phyloP scores from a whole-genome alignment of 306 rosid genomes.

The Erythrophleum fordii region DNA sequence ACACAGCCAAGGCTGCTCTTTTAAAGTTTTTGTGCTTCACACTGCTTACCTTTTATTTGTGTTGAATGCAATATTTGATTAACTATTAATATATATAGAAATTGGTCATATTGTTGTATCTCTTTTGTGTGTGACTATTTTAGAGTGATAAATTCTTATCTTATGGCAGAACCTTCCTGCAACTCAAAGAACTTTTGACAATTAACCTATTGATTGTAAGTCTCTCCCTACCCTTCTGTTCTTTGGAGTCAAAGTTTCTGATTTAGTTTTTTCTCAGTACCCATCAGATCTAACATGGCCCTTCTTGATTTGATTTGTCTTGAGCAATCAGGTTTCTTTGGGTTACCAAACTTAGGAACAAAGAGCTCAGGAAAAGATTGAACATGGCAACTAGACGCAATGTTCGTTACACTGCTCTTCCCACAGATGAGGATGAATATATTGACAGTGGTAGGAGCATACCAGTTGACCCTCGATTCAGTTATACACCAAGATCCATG shows the following conservation, averaged over 20 bases:
- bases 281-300: not conserved
- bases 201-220: slow-evolving; percentile 33
- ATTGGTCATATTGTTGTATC: not conserved
- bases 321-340: slow-evolving; percentile 17
- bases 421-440: slow-evolving; percentile 61
- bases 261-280: slow-evolving; percentile 23
- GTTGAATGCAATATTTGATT: slow-evolving; percentile 4
- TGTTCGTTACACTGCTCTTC: slow-evolving; percentile 61
- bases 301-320: slow-evolving; percentile 11
- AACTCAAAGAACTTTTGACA: slow-evolving; percentile 8
- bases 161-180: not conserved
- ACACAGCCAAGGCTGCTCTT: too few relatives aligned
- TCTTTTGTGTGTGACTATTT: not conserved
- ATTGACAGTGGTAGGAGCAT: slow-evolving; percentile 38
- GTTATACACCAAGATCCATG: slow-evolving; percentile 70
- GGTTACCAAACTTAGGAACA: slow-evolving; percentile 14
- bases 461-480: slow-evolving; percentile 78
- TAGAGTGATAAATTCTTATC: not conserved
- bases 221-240: slow-evolving; percentile 15
- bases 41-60: too few relatives aligned
- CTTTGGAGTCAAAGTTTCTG: slow-evolving; percentile 16
- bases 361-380: slow-evolving; percentile 2
- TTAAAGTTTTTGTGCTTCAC: too few relatives aligned
- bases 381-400: slow-evolving; percentile 77
- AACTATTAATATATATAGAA: not conserved